Conservation (phyloP, 768 basidiomycete species). For the Russula foetens region DNA sequence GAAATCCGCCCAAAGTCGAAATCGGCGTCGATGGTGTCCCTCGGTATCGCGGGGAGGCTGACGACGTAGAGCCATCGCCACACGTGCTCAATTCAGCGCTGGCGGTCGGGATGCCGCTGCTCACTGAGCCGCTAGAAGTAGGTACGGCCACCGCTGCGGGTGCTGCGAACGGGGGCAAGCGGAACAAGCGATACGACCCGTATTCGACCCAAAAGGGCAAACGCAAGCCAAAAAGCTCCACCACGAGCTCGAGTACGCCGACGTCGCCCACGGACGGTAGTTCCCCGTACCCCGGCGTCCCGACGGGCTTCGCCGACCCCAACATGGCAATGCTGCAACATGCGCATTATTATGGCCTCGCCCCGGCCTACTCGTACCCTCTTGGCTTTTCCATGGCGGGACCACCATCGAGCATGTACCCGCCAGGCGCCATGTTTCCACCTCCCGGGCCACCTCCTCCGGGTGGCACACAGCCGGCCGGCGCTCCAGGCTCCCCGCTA, state of each 20-base stretch:
- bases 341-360: constrained; percentile 17
- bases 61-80: constrained; percentile 41
- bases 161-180: constrained; percentile 20
- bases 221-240: constrained; percentile 12
- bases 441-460: constrained; percentile 9
- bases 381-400: constrained; percentile 15
- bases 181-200: constrained; percentile 29
- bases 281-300: constrained; percentile 5
- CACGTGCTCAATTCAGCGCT: constrained; percentile 23
- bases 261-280: constrained; percentile 14
- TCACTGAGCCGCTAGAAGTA: constrained; percentile 18
- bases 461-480: neutral
- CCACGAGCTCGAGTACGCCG: constrained; percentile 4
- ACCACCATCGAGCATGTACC: neutral
- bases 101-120: constrained; percentile 17
- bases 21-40: constrained; percentile 75
- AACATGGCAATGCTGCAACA: constrained; percentile 20
- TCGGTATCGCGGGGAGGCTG: constrained; percentile 77
- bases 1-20: constrained; percentile 85
- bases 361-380: constrained; percentile 13
- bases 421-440: constrained; percentile 6
- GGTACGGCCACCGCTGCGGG: neutral
- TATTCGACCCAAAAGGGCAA: constrained; percentile 20
- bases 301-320: constrained; percentile 10
- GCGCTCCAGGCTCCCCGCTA: constrained; percentile 8